Evolutionary conservation across 2,329 filamentous ascomycete genomes (phyloP).

Genomic region (Alternaria viburni): DNA sequence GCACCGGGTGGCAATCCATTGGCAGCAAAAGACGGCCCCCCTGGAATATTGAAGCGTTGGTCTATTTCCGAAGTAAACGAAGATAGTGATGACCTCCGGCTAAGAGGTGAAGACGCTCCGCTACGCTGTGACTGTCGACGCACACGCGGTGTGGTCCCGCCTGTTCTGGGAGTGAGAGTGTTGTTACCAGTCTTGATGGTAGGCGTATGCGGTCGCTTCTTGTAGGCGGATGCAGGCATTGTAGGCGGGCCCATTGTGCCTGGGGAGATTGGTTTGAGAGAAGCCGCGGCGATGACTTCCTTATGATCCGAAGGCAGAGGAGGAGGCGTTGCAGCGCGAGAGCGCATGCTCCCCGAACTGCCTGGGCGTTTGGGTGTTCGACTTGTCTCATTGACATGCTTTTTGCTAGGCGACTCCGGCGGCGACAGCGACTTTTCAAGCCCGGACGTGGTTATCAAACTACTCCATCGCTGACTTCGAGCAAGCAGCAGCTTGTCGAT

Average conservation of each 20-base stretch:
- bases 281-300: slow-evolving; percentile 80
- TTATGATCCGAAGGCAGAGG: slow-evolving; percentile 84
- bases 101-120: slow-evolving; percentile 58
- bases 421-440: slow-evolving; percentile 41
- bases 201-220: slow-evolving; percentile 51
- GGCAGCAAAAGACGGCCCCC: slow-evolving; percentile 52
- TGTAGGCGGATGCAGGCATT: slow-evolving; percentile 78
- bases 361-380: slow-evolving; percentile 64
- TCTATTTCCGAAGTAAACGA: slow-evolving; percentile 96
- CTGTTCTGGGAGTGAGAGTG: slow-evolving; percentile 51
- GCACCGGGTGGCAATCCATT: slow-evolving; percentile 67
- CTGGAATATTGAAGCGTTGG: slow-evolving; percentile 78
- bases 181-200: slow-evolving; percentile 51
- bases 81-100: slow-evolving; percentile 84
- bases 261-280: slow-evolving; percentile 57
- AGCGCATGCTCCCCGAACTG: slow-evolving; percentile 73
- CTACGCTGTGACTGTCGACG: slow-evolving; percentile 53
- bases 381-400: slow-evolving; percentile 30
- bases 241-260: slow-evolving; percentile 81
- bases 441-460: slow-evolving; percentile 35
- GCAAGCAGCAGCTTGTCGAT: slow-evolving; percentile 77
- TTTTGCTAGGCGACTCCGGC: slow-evolving; percentile 45
- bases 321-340: slow-evolving; percentile 62
- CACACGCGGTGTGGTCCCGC: slow-evolving; percentile 64
- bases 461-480: slow-evolving; percentile 49